phyloP scores from a whole-genome alignment of 2,329 filamentous ascomycete species.

The Chaetomium sp. region DNA sequence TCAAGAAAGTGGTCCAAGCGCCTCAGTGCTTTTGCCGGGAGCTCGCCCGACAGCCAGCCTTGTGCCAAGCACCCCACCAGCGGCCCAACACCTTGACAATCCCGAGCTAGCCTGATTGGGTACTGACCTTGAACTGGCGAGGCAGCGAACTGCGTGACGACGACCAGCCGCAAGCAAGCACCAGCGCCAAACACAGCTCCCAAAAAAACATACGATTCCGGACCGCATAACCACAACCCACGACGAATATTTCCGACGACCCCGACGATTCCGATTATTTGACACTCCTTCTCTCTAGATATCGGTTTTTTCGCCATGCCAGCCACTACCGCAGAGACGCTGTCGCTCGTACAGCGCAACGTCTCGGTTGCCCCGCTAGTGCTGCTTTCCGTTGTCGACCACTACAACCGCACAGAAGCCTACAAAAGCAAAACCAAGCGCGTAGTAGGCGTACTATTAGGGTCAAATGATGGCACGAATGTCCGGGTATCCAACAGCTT shows the following conservation, averaged over 20 bases:
- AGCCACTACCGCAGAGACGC: slow-evolving; percentile 91
- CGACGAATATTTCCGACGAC: not conserved
- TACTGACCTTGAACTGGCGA: slow-evolving; percentile 22
- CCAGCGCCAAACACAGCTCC: slow-evolving; percentile 6
- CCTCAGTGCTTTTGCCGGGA: slow-evolving; percentile 7
- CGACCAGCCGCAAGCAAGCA: slow-evolving; percentile 13
- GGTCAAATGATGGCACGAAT: slow-evolving; percentile 92
- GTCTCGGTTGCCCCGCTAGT: slow-evolving; percentile 97
- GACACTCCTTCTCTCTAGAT: not conserved
- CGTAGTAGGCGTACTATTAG: slow-evolving; percentile 89
- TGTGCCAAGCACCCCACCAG: not conserved
- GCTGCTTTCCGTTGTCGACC: slow-evolving; percentile 94
- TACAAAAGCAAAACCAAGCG: slow-evolving; percentile 79
- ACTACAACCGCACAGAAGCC: slow-evolving; percentile 87
- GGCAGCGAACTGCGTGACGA: slow-evolving; percentile 26
- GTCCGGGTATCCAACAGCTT: slow-evolving; percentile 99
- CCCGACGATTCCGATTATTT: not conserved
- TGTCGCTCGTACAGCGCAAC: slow-evolving; percentile 87
- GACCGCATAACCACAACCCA: slow-evolving; percentile 3
- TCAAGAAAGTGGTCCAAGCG: not conserved
- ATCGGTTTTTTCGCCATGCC: slow-evolving; percentile 56
- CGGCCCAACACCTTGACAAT: slow-evolving; percentile 6
- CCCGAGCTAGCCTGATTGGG: slow-evolving; percentile 21
- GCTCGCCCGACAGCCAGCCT: slow-evolving; percentile 6
- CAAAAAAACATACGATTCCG: not conserved